Evolutionary conservation across 2,329 filamentous ascomycete genomes (phyloP), one percentile per base, ranked within the genome.

Genomic region (Pseudocercospora cruenta): DNA sequence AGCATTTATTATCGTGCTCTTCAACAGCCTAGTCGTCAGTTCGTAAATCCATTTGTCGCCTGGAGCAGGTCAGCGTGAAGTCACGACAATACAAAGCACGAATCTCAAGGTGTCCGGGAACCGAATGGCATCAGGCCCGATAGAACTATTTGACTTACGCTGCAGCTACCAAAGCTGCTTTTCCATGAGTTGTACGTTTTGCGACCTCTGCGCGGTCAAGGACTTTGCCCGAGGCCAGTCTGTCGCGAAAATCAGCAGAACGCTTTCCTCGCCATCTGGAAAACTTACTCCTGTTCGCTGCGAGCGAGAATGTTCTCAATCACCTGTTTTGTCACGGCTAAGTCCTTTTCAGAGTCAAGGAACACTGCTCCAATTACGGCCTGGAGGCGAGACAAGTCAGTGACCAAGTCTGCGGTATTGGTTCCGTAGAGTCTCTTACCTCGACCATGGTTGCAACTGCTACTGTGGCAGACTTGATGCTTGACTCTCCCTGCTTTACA

Each of bases 371-470:
- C 53, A 33, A 57, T 14, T n/a, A 57, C 8, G 4, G 53, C 53
- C 53, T 57, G 28, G 19, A 10, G 6, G n/a, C 8, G 10, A 19
- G 24, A 57, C 19, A 49, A n/a, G 22, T 49, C 45, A 49, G 45
- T 49, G 22, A 4, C 4, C 36, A n/a, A 39, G 14, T 39, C 16
- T 6, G 36, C 36, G 1, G 36, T n/a, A 39, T 5, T 21, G 19
- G 19, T 49, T 49, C 7, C 21, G n/a, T 49, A 21, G 9, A 19
- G 9, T n/a, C 9, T n/a, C 53, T 19, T n/a, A 57, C 53, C 53
- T 57, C 53, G 24, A 57, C 53, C 24, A 57, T 57, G 53, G 53
- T 57, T 9, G 53, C 53, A 28, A 28, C 28, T 19, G 24, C 53
- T 21, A 57, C 22, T 7, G n/a, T 28, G 8, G 24, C 22, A 10